Conservation (phyloP, 2,329 filamentous ascomycete genomes). For the Fusarium heterosporum region DNA sequence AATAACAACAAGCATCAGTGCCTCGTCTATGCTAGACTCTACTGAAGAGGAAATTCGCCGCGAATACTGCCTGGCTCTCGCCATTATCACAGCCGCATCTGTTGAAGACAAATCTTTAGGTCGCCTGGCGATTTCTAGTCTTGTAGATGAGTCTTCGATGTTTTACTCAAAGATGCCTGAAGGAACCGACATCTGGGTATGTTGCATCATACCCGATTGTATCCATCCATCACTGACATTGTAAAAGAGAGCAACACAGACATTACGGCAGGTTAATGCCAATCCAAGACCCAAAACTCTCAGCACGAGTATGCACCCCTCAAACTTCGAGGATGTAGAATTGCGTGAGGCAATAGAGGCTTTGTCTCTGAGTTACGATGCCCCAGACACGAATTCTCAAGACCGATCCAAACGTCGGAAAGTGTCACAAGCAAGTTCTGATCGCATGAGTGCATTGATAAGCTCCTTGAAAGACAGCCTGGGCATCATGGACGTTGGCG, state of each 20-base stretch:
- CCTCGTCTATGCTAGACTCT: slow-evolving; percentile 47
- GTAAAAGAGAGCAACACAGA: slow-evolving; percentile 47
- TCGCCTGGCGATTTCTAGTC: slow-evolving; percentile 57
- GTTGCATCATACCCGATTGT: slow-evolving; percentile 11
- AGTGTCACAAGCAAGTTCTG: slow-evolving; percentile 29
- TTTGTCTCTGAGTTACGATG: slow-evolving; percentile 46
- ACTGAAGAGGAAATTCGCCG: slow-evolving; percentile 48
- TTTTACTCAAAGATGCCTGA: slow-evolving; percentile 49
- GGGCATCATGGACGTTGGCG: slow-evolving; percentile 38
- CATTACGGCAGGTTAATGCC: slow-evolving; percentile 47
- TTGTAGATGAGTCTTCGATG: slow-evolving; percentile 57
- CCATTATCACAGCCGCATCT: slow-evolving; percentile 54
- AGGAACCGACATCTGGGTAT: slow-evolving; percentile 58
- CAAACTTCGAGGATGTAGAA: slow-evolving; percentile 47
- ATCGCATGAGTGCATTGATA: slow-evolving; percentile 39
- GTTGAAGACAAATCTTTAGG: slow-evolving; percentile 51
- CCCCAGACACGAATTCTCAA: slow-evolving; percentile 37
- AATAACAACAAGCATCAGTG: slow-evolving; percentile 50
- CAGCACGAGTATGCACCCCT: slow-evolving; percentile 45
- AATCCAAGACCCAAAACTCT: slow-evolving; percentile 33
- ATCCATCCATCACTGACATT: slow-evolving; percentile 36
- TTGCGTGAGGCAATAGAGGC: slow-evolving; percentile 47
- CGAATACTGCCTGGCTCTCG: slow-evolving; percentile 54
- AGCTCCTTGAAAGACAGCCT: slow-evolving; percentile 49
- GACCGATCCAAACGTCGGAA: slow-evolving; percentile 49